A percentile compares a stretch with the other conserved stretches of the same genome.
phyloP scores from a whole-genome alignment of 192 early-diverging fungal genomes.

The Gorgonomyces haynaldii region DNA sequence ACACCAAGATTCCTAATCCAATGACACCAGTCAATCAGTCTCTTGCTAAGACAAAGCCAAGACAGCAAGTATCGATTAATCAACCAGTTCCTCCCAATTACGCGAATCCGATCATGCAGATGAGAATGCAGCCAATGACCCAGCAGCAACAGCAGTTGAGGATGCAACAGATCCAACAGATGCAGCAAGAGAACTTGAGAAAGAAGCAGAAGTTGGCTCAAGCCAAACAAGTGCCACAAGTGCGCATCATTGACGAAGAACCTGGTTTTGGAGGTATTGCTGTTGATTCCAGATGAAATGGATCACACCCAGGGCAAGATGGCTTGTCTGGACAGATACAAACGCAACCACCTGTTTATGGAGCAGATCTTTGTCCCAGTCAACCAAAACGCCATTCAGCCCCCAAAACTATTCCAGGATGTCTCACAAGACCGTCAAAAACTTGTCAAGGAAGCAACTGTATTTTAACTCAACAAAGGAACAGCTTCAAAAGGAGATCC shows the following conservation, averaged over 20 bases:
- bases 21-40: constrained; percentile 11
- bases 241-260: constrained; percentile 6
- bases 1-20: constrained; percentile 5
- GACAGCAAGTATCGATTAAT: not conserved
- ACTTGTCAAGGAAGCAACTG: constrained; percentile 2
- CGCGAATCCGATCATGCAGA: not conserved
- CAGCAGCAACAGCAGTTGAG: not conserved
- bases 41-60: constrained; percentile 12
- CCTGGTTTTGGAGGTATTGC: not conserved
- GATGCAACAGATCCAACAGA: not conserved
- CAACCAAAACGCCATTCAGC: too few species aligned
- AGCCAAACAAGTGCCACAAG: not conserved
- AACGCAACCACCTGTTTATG: constrained; percentile 32
- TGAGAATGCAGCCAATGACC: not conserved
- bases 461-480: constrained; percentile 6
- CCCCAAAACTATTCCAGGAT: constrained; percentile 5
- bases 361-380: constrained; percentile 31
- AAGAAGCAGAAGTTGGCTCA: not conserved
- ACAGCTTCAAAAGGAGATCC: constrained; percentile 3
- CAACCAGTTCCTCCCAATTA: not conserved
- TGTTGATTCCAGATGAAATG: constrained; percentile 18
- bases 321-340: constrained; percentile 31
- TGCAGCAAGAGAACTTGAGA: constrained; percentile 4
- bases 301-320: constrained; percentile 10
- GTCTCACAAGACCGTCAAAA: not conserved